A percentile compares a stretch with the other conserved stretches of the same genome.
These are phyloP conservation scores for Leishmania gerbilli DNA, from an alignment of 208 protist species.

Conservation along the genomic window DNA sequence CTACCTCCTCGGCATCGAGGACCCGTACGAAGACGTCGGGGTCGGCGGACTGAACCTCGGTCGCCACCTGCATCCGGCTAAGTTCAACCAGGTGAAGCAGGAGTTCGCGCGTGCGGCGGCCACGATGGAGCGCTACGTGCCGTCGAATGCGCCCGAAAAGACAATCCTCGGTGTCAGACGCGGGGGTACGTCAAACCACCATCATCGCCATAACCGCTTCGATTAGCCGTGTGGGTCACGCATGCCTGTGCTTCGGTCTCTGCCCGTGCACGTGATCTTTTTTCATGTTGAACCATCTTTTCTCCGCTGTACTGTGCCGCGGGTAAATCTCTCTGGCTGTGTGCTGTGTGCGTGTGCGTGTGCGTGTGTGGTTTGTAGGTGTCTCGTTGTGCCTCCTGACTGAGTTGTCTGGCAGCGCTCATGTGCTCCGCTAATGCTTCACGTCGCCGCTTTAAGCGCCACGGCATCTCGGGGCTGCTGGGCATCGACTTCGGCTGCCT, in stretches of 20 bases:
- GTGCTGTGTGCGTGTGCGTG: too few relatives aligned
- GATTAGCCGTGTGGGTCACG: not conserved
- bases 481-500: not conserved
- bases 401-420: not conserved
- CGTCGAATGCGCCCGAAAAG: conserved; percentile 74
- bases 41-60: conserved; percentile 85
- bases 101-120: conserved; percentile 82
- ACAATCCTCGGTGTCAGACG: conserved; percentile 81
- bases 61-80: conserved; percentile 82
- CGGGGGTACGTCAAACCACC: conserved; percentile 43
- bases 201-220: conserved; percentile 12
- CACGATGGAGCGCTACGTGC: conserved; percentile 82
- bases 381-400: not conserved
- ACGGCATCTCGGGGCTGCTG: not conserved
- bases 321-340: not conserved
- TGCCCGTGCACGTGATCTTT: not conserved
- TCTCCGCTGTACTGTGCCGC: not conserved
- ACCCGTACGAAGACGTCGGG: conserved; percentile 90
- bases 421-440: not conserved
- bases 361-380: not conserved
- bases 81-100: conserved; percentile 90
- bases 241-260: not conserved
- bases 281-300: not conserved
- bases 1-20: conserved; percentile 86
- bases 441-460: not conserved